A percentile compares a stretch with the other conserved stretches of the same genome.
These are phyloP conservation scores for Fonsecaea erecta DNA, from an alignment of 2,329 filamentous ascomycete genomes.

Conservation along the genomic window DNA sequence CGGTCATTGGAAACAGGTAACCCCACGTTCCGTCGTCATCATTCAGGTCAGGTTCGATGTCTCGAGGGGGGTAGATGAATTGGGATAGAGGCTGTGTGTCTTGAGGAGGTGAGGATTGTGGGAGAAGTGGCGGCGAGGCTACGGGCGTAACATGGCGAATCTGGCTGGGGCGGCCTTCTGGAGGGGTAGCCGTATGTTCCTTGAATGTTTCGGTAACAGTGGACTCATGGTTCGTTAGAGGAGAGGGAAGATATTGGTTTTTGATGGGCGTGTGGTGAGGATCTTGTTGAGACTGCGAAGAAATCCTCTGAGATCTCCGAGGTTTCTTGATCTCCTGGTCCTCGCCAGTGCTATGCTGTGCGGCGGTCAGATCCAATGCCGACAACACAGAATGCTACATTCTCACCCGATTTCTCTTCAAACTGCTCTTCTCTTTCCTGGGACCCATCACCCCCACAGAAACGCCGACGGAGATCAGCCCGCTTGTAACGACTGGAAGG, in stretches of 20 bases:
- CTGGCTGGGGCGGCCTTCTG: slow-evolving; percentile 63
- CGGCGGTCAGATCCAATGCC: slow-evolving; percentile 37
- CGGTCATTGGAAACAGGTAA: slow-evolving; percentile 83
- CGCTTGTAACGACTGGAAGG: background rate
- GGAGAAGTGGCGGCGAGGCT: slow-evolving; percentile 53
- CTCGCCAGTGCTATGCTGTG: slow-evolving; percentile 69
- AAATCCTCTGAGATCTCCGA: slow-evolving; percentile 75
- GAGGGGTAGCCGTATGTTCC: slow-evolving; percentile 73
- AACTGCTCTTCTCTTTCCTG: slow-evolving; percentile 74
- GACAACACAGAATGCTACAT: slow-evolving; percentile 35
- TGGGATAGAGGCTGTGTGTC: slow-evolving; percentile 84
- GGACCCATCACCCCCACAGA: slow-evolving; percentile 46
- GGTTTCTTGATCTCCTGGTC: slow-evolving; percentile 78
- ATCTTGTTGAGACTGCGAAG: slow-evolving; percentile 58
- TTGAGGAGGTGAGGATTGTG: slow-evolving; percentile 68
- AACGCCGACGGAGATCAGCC: background rate
- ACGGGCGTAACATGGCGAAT: slow-evolving; percentile 48
- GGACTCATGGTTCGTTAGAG: slow-evolving; percentile 72
- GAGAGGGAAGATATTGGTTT: slow-evolving; percentile 76
- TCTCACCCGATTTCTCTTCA: slow-evolving; percentile 79
- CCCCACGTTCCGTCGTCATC: slow-evolving; percentile 90
- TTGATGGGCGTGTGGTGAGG: slow-evolving; percentile 59
- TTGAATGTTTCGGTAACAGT: slow-evolving; percentile 65
- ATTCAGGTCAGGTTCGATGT: slow-evolving; percentile 79
- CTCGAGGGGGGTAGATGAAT: slow-evolving; percentile 72